Evolutionary conservation across 768 basidiomycete species (phyloP).

Genomic region (Mrakia frigida): DNA sequence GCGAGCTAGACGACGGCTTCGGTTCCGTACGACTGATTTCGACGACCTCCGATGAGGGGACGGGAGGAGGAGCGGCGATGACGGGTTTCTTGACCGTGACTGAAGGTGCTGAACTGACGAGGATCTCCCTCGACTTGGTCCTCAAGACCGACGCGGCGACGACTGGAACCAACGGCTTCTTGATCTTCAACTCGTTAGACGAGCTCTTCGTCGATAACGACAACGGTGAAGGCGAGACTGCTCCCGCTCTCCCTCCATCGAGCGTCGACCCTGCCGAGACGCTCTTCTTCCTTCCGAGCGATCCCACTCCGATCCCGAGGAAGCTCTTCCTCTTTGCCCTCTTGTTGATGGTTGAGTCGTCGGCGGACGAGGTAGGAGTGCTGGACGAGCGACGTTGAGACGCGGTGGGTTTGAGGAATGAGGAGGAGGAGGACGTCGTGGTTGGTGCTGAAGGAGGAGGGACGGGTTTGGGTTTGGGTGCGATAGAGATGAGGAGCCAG

Average conservation of each 20-base stretch:
- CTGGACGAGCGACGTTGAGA: not conserved
- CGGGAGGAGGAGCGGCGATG: not conserved
- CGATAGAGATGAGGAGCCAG: constrained; percentile 16
- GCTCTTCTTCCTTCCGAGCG: not conserved
- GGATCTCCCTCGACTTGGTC: not conserved
- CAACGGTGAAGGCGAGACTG: not conserved
- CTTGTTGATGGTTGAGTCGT: not conserved
- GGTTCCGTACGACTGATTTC: not conserved
- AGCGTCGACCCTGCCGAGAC: not conserved
- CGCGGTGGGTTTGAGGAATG: not conserved
- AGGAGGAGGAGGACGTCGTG: not conserved
- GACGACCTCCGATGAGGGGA: not conserved
- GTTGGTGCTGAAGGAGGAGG: not conserved
- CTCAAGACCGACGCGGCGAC: not conserved
- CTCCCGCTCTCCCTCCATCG: not conserved
- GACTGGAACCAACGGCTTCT: not conserved
- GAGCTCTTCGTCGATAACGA: not conserved
- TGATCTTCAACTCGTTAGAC: not conserved
- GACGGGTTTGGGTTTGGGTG: not conserved
- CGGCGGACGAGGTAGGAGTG: not conserved
- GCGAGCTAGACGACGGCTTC: not conserved
- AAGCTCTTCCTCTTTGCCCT: not conserved
- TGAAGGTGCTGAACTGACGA: not conserved
- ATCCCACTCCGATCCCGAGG: not conserved
- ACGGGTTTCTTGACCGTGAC: not conserved